Conservation (phyloP, 257 asterid genomes). For the Prunella vulgaris region DNA sequence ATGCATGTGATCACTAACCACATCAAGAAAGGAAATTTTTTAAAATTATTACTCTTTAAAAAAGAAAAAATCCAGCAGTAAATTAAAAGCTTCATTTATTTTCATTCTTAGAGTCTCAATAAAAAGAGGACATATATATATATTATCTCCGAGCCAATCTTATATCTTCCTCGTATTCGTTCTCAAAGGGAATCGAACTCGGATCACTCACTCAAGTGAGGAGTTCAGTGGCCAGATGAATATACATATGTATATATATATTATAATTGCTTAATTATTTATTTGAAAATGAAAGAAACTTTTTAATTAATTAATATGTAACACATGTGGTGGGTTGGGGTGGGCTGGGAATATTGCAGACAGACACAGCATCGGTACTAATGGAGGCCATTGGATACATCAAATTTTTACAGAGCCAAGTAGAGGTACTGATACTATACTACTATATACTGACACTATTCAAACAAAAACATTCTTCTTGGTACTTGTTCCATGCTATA, state of each 20-base stretch:
- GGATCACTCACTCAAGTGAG: too few relatives aligned
- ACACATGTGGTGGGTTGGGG: slow-evolving; percentile 28
- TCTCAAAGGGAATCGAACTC: too few relatives aligned
- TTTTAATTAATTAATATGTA: background rate
- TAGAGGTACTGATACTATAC: slow-evolving; percentile 47
- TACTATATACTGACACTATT: background rate
- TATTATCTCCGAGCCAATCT: too few relatives aligned
- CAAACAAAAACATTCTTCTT: slow-evolving; percentile 37
- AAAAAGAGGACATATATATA: background rate
- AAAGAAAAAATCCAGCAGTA: background rate
- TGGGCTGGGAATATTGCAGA: slow-evolving; percentile 53
- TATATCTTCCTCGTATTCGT: too few relatives aligned
- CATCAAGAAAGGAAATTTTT: background rate
- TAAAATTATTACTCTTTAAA: background rate
- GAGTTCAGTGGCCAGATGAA: too few relatives aligned
- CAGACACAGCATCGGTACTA: slow-evolving; percentile 95
- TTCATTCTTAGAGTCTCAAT: slow-evolving; percentile 23
- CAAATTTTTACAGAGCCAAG: slow-evolving; percentile 86
- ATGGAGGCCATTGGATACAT: slow-evolving; percentile 97
- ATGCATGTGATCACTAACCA: background rate
- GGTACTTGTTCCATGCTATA: slow-evolving; percentile 20
- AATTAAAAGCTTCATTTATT: slow-evolving; percentile 26
- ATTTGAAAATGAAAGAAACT: background rate
- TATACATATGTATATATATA: background rate
- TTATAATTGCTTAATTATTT: background rate